These are phyloP conservation scores for Geranium rotundifolium DNA, from an alignment of 345 rosid species.

Conservation along the genomic window DNA sequence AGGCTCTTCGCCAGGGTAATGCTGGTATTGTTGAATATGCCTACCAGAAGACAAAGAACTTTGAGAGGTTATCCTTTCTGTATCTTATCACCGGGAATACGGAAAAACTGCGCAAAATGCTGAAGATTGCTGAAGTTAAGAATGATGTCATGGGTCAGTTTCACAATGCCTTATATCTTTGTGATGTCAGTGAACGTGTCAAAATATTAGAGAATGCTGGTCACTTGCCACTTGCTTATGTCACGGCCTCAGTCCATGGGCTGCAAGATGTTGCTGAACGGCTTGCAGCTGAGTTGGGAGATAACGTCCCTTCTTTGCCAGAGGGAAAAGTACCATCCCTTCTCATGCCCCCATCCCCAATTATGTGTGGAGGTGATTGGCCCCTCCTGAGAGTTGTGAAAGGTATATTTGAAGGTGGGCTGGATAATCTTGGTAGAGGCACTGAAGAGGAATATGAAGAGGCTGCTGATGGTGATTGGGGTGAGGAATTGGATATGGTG, in stretches of 20 bases:
- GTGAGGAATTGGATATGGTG: slow-evolving; percentile 62
- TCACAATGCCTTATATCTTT: slow-evolving; percentile 81
- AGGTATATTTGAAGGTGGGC: slow-evolving; percentile 90
- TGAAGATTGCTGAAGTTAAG: slow-evolving; percentile 88
- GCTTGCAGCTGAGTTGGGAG: slow-evolving; percentile 62
- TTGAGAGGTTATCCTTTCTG: slow-evolving; percentile 89
- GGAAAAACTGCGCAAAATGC: slow-evolving; percentile 81
- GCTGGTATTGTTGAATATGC: slow-evolving; percentile 88
- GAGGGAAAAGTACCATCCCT: slow-evolving; percentile 56
- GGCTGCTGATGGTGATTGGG: slow-evolving; percentile 73
- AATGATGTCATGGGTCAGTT: slow-evolving; percentile 95
- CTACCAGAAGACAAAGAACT: slow-evolving; percentile 90
- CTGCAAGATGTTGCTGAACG: slow-evolving; percentile 61
- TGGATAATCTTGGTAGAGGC: slow-evolving; percentile 43
- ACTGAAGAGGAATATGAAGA: slow-evolving; percentile 65
- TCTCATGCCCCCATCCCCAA: slow-evolving; percentile 67
- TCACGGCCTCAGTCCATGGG: slow-evolving; percentile 78
- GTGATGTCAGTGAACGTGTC: slow-evolving; percentile 81
- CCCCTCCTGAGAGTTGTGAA: slow-evolving; percentile 86
- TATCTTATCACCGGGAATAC: slow-evolving; percentile 78
- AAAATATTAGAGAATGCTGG: slow-evolving; percentile 84
- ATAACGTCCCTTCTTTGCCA: slow-evolving; percentile 54
- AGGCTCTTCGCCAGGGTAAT: slow-evolving; percentile 98
- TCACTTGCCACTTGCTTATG: slow-evolving; percentile 79
- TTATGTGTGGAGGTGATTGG: slow-evolving; percentile 87